Percentiles rank a stretch among this genome's conserved stretches.
Evolutionary conservation across 257 asterid species (phyloP).

Genomic region (Penstemon newberryi): DNA sequence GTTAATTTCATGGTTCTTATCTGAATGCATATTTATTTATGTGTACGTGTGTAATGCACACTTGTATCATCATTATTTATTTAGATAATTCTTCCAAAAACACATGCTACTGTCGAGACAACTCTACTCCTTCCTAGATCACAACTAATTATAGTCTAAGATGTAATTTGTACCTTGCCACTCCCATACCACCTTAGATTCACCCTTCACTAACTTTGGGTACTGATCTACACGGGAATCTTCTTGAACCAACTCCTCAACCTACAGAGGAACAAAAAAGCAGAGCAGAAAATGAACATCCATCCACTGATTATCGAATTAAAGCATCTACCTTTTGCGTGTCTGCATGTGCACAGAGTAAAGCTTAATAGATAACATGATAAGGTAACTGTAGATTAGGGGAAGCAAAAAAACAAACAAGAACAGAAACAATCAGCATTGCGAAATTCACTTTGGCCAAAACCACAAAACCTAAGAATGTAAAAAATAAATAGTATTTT

Average conservation of each 20-base stretch:
- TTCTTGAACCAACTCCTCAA: conserved; percentile 82
- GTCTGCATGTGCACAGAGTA: conserved; percentile 14
- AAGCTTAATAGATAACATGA: background rate
- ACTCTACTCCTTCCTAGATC: background rate
- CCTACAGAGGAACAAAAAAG: conserved; percentile 46
- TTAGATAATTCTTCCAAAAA: conserved; percentile 7
- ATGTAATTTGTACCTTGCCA: conserved; percentile 76
- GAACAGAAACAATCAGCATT: conserved; percentile 14
- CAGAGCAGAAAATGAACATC: conserved; percentile 9
- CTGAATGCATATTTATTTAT: background rate
- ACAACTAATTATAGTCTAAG: conserved; percentile 11
- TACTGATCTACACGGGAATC: conserved; percentile 88
- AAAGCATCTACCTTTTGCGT: background rate
- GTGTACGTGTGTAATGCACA: background rate
- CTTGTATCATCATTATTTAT: background rate
- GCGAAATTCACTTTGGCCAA: background rate
- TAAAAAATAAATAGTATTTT: too few relatives aligned
- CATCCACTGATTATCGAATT: background rate
- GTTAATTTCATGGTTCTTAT: conserved; percentile 12
- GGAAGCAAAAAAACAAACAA: background rate
- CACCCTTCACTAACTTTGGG: conserved; percentile 85
- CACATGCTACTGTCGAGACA: conserved; percentile 5
- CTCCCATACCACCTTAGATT: conserved; percentile 93
- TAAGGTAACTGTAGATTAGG: conserved; percentile 9
- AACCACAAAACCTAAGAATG: conserved; percentile 4